Evolutionary conservation across 495 filamentous ascomycete species (phyloP).

Genomic region (Neohortaea acidophila): DNA sequence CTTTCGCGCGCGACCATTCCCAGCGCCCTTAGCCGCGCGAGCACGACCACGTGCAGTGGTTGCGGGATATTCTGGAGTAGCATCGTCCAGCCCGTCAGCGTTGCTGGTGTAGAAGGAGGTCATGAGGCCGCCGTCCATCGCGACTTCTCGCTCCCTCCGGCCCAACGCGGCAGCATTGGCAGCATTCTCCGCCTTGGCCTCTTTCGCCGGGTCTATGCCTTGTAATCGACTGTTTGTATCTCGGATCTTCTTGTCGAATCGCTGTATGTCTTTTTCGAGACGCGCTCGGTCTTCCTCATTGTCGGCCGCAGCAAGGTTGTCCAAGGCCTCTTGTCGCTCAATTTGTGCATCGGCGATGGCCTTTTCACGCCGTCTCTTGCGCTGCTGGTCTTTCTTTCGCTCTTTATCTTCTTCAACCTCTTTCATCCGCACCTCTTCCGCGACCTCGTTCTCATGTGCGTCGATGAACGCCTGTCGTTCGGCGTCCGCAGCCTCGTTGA

Average conservation of each 20-base stretch:
- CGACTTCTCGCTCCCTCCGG: constrained; percentile 24
- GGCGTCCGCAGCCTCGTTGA: constrained; percentile 38
- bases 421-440: constrained; percentile 71
- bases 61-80: neutral
- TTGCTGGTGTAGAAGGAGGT: constrained; percentile 58
- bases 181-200: constrained; percentile 52
- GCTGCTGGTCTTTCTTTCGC: constrained; percentile 98
- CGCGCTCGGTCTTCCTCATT: constrained; percentile 67
- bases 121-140: constrained; percentile 78
- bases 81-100: constrained; percentile 15
- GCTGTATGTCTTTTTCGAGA: constrained; percentile 63
- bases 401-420: constrained; percentile 93
- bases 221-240: constrained; percentile 69
- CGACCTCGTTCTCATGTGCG: constrained; percentile 50
- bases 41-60: neutral
- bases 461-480: constrained; percentile 40
- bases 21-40: constrained; percentile 2
- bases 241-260: constrained; percentile 75
- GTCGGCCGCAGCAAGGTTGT: constrained; percentile 54
- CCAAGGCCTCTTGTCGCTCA: constrained; percentile 67
- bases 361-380: constrained; percentile 91
- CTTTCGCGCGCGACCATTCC: constrained; percentile 51
- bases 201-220: constrained; percentile 67
- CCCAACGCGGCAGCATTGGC: constrained; percentile 42
- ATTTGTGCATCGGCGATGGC: constrained; percentile 74